A percentile compares a stretch with the other conserved stretches of the same genome.
Evolutionary conservation across 441 rosid genomes (phyloP).

Genomic region (Jatropha podagrica): DNA sequence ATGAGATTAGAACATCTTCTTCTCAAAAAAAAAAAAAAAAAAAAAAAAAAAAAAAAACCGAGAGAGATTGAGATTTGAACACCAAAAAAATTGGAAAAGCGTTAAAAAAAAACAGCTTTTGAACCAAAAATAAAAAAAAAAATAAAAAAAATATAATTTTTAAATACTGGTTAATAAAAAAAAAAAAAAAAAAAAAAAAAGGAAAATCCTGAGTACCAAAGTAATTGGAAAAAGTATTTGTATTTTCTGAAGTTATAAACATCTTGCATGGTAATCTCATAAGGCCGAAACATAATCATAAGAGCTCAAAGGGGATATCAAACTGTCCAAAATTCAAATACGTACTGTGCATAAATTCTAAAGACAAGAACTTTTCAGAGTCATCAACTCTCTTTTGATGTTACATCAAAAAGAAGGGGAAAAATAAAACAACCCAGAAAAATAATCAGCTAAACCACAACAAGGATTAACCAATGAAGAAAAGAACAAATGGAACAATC

Average conservation of each 20-base stretch:
- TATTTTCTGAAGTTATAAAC: not conserved
- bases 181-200: not conserved
- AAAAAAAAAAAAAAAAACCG: too few relatives aligned
- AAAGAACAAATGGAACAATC: not conserved
- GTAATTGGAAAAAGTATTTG: not conserved
- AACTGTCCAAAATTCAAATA: not conserved
- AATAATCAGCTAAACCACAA: slow-evolving; percentile 6
- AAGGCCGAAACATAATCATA: not conserved
- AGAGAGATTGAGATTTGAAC: too few relatives aligned
- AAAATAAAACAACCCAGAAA: slow-evolving; percentile 8
- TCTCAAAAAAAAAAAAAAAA: too few relatives aligned
- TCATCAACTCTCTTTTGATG: not conserved
- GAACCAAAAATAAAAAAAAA: too few relatives aligned
- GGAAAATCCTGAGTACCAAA: not conserved
- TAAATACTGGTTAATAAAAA: not conserved
- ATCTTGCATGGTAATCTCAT: not conserved
- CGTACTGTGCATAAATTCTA: not conserved
- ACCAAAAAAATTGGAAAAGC: too few relatives aligned
- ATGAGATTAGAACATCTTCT: too few relatives aligned
- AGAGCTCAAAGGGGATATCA: not conserved
- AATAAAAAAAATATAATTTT: not conserved
- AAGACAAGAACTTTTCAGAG: slow-evolving; percentile 4
- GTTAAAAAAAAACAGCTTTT: too few relatives aligned
- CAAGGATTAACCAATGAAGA: not conserved
- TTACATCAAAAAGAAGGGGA: not conserved